phyloP scores from a whole-genome alignment of 352 stramenopile species.

The Pythium folliculosum region DNA sequence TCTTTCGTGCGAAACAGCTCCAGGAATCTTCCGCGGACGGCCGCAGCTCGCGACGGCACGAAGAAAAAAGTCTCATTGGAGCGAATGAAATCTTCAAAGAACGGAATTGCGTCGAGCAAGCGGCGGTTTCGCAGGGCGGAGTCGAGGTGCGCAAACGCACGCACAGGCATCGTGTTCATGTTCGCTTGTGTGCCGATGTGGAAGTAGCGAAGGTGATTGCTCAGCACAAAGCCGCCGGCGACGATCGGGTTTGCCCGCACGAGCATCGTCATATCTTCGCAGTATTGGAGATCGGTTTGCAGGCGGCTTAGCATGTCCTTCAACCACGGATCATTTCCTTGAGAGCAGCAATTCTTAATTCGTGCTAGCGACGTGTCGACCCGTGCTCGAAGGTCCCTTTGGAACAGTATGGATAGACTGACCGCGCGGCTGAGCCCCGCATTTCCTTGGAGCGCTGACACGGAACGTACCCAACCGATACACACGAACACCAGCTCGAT shows the following conservation, averaged over 20 bases:
- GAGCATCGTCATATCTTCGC: not conserved
- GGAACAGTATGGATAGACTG: not conserved
- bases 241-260: not conserved
- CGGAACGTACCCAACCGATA: constrained; percentile 4
- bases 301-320: too few relatives aligned
- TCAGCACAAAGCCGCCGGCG: not conserved
- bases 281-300: not conserved
- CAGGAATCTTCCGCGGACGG: not conserved
- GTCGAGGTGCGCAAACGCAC: constrained; percentile 1
- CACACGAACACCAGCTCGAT: constrained; percentile 2
- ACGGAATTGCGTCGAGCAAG: constrained; percentile 2
- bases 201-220: not conserved
- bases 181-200: not conserved
- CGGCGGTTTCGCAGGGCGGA: constrained; percentile 3
- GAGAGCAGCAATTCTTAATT: not conserved
- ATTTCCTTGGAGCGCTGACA: constrained; percentile 4
- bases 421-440: not conserved
- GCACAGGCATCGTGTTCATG: not conserved
- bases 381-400: not conserved
- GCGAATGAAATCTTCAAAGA: not conserved
- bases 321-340: not conserved
- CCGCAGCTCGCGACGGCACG: not conserved
- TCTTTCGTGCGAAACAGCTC: too few relatives aligned
- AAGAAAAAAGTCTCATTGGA: not conserved
- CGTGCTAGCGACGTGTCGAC: not conserved